Conservation (phyloP, 2,329 filamentous ascomycete species). For the Periconia sp. region DNA sequence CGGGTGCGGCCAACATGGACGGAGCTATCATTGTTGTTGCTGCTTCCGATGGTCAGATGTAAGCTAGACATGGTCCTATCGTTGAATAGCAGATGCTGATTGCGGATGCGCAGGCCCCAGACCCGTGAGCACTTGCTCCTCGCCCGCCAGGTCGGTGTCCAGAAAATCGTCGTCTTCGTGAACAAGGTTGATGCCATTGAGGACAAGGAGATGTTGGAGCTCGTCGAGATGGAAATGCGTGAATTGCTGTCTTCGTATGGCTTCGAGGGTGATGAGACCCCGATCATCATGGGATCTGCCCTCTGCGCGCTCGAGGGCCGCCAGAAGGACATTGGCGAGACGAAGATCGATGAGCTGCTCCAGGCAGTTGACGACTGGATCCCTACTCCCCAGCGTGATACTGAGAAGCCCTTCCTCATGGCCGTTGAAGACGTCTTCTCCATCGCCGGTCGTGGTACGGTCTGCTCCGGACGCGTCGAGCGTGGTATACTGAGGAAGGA, state of each 20-base stretch:
- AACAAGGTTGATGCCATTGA: conserved; percentile 99
- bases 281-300: conserved; percentile 95
- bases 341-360: conserved; percentile 92
- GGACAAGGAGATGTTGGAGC: conserved; percentile 99
- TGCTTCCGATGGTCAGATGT: conserved; percentile 98
- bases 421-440: conserved; percentile 77
- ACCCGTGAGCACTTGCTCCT: conserved; percentile 98
- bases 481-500: conserved; percentile 94
- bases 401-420: conserved; percentile 99
- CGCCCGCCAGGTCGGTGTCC: conserved; percentile 96
- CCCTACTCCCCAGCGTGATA: conserved; percentile 88
- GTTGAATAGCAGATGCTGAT: conserved; percentile 4
- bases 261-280: conserved; percentile 97
- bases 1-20: conserved; percentile 98
- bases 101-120: conserved; percentile 69
- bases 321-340: conserved; percentile 81
- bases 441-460: conserved; percentile 84
- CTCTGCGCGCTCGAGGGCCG: conserved; percentile 91
- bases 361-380: conserved; percentile 94
- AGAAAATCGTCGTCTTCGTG: conserved; percentile 98
- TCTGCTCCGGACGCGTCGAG: conserved; percentile 96
- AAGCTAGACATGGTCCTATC: conserved; percentile 27
- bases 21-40: conserved; percentile 98
- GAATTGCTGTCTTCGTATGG: conserved; percentile 91
- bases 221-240: conserved; percentile 99